These are phyloP conservation scores for Diaporthe australafricana DNA, from an alignment of 2,329 filamentous ascomycete genomes.

Conservation along the genomic window DNA sequence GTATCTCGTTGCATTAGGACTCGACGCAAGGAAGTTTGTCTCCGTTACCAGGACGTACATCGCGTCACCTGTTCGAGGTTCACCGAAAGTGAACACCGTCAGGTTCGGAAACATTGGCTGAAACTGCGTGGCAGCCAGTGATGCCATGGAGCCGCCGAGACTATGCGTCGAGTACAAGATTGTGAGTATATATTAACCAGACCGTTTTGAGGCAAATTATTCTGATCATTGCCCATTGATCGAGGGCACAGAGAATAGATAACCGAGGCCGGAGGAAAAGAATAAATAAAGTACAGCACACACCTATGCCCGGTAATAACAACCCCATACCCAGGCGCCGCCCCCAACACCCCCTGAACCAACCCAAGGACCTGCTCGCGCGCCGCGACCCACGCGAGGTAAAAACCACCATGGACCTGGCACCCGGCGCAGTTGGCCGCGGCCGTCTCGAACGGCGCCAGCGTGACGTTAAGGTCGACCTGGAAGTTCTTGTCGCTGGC, in stretches of 20 bases:
- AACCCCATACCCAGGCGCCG: slow-evolving; percentile 15
- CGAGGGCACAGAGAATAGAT: too few relatives aligned
- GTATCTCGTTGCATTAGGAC: background rate
- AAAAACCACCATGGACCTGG: background rate
- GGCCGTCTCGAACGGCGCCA: slow-evolving; percentile 13
- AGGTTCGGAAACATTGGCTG: slow-evolving; percentile 5
- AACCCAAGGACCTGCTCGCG: background rate
- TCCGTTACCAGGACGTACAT: background rate
- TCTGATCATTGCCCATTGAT: too few relatives aligned
- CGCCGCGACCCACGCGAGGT: slow-evolving; percentile 7
- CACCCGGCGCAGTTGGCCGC: background rate
- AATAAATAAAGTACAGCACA: background rate
- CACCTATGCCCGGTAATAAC: slow-evolving; percentile 6
- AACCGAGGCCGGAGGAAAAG: too few relatives aligned
- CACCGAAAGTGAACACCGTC: slow-evolving; percentile 13
- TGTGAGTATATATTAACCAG: background rate
- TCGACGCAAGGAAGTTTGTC: slow-evolving; percentile 10
- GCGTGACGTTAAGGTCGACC: slow-evolving; percentile 12
- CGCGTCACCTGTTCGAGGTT: slow-evolving; percentile 12
- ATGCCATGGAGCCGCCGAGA: slow-evolving; percentile 15
- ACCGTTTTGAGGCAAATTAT: background rate
- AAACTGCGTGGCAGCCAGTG: slow-evolving; percentile 15
- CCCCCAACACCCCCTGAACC: background rate
- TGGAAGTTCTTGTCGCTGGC: slow-evolving; percentile 5
- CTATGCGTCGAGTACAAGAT: background rate